These are phyloP conservation scores for Juglanconis oblonga DNA, from an alignment of 2,329 filamentous ascomycete genomes.

Conservation along the genomic window DNA sequence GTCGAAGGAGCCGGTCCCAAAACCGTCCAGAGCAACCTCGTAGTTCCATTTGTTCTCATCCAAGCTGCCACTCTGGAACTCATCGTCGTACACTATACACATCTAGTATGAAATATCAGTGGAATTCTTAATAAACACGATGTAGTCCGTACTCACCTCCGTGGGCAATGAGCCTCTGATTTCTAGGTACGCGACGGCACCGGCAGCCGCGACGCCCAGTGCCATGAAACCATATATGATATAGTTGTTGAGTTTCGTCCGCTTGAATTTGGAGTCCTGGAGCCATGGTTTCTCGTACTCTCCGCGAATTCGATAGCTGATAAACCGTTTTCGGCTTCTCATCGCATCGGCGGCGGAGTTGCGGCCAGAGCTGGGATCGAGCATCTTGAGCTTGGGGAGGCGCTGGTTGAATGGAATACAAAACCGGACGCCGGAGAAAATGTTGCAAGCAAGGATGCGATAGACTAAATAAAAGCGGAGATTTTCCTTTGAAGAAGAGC, in stretches of 20 bases:
- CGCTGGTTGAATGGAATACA: too few relatives aligned
- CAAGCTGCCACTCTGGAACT: constrained; percentile 33
- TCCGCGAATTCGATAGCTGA: constrained; percentile 31
- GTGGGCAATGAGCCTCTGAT: constrained; percentile 24
- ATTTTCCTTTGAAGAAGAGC: too few relatives aligned
- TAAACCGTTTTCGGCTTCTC: constrained; percentile 25
- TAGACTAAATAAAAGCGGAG: neutral
- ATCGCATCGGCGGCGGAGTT: constrained; percentile 9
- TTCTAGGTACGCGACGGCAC: constrained; percentile 30
- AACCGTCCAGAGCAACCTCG: constrained; percentile 32
- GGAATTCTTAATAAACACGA: neutral
- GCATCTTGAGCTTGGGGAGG: neutral
- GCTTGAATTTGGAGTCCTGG: constrained; percentile 29
- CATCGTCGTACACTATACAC: constrained; percentile 49
- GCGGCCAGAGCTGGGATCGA: constrained; percentile 2
- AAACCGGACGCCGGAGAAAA: too few relatives aligned
- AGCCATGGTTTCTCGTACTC: constrained; percentile 40
- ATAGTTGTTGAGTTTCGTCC: constrained; percentile 33
- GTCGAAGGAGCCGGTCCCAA: constrained; percentile 50
- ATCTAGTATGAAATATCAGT: constrained; percentile 6
- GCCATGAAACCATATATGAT: constrained; percentile 30
- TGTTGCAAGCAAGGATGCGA: neutral
- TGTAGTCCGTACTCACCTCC: constrained; percentile 7
- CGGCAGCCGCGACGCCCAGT: constrained; percentile 33
- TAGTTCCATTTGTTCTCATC: constrained; percentile 17